Evolutionary conservation across 805 yeast species (phyloP).

Genomic region (Saturnispora serradocipensis): DNA sequence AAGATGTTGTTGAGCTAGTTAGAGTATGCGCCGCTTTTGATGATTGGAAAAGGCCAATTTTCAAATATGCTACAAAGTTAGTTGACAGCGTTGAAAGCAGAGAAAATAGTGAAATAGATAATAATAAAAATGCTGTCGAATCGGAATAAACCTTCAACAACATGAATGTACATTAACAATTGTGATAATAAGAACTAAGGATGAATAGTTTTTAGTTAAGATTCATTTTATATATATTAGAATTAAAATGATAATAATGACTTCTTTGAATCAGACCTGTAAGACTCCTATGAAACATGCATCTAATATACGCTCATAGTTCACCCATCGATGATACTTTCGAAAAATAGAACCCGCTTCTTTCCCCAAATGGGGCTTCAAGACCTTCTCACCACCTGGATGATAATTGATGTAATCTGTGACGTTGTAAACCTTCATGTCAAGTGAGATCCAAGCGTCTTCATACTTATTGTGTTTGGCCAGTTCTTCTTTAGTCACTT

Average conservation of each 20-base stretch:
- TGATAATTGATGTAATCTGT: conserved; percentile 78
- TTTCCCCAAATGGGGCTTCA: conserved; percentile 70
- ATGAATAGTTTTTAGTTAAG: background rate
- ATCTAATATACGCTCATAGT: conserved; percentile 70
- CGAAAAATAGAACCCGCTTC: conserved; percentile 75
- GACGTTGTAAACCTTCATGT: conserved; percentile 78
- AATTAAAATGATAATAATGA: background rate
- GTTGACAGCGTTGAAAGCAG: conserved; percentile 10
- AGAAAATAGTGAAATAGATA: conserved; percentile 4
- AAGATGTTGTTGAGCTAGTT: conserved; percentile 19
- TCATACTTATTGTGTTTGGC: conserved; percentile 41
- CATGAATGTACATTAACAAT: background rate
- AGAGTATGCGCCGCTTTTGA: conserved; percentile 21
- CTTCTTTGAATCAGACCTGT: background rate
- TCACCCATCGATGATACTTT: conserved; percentile 67
- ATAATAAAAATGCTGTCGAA: background rate
- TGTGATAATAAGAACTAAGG: background rate
- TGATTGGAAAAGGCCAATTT: conserved; percentile 17
- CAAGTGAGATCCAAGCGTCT: conserved; percentile 82
- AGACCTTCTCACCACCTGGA: conserved; percentile 83
- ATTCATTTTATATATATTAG: background rate
- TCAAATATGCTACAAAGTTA: conserved; percentile 14
- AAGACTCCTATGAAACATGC: conserved; percentile 66
- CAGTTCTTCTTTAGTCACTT: conserved; percentile 45
- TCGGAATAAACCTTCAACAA: background rate